Evolutionary conservation across 768 basidiomycete species (phyloP).

Genomic region (Trametes villosa): DNA sequence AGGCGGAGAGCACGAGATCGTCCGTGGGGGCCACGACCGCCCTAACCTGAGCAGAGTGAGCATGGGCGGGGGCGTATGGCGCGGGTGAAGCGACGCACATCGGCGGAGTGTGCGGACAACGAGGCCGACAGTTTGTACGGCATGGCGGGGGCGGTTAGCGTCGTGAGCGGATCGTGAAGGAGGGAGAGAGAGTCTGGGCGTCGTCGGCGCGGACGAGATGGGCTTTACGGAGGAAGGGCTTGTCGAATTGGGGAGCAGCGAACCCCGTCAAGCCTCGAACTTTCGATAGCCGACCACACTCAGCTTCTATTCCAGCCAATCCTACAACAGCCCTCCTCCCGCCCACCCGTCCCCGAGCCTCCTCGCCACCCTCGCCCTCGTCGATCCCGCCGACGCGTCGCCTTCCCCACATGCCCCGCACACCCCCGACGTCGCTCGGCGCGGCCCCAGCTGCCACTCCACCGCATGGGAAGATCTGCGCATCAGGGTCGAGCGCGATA

Average conservation of each 20-base stretch:
- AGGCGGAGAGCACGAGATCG: conserved; percentile 84
- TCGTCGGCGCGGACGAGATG: conserved; percentile 22
- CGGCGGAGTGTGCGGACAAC: conserved; percentile 68
- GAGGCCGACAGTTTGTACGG: conserved; percentile 80
- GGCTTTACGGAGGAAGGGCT: conserved; percentile 16
- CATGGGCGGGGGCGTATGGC: conserved; percentile 22
- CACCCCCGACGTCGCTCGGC: background rate
- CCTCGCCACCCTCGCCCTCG: background rate
- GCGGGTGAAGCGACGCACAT: conserved; percentile 54
- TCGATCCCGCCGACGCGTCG: background rate
- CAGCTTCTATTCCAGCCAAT: conserved; percentile 11
- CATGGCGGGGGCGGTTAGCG: conserved; percentile 45
- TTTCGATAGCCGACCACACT: conserved; percentile 25
- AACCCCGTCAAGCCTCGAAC: conserved; percentile 24
- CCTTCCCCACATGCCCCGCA: background rate
- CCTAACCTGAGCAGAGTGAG: conserved; percentile 65
- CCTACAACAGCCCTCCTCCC: background rate
- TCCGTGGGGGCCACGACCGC: conserved; percentile 77
- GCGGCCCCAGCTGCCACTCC: background rate
- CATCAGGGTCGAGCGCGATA: background rate
- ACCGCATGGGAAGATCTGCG: conserved; percentile 16
- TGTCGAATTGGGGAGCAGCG: conserved; percentile 23
- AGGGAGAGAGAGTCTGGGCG: conserved; percentile 21
- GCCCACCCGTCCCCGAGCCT: background rate
- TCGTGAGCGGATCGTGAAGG: conserved; percentile 25